Conservation (phyloP, 805 yeast genomes). For the Candida boleticola region DNA sequence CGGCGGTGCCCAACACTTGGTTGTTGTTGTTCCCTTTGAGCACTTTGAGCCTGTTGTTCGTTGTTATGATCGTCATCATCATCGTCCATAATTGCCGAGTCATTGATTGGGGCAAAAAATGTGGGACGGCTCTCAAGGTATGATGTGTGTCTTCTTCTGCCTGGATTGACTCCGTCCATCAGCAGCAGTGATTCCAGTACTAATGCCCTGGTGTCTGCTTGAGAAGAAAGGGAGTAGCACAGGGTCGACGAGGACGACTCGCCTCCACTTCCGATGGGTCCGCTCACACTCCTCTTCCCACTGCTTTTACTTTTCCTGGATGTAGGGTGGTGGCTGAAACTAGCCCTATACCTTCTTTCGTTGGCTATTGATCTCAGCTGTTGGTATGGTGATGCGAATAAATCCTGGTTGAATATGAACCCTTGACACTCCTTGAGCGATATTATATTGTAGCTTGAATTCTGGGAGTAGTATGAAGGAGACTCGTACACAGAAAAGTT, state of each 20-base stretch:
- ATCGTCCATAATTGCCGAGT: constrained; percentile 17
- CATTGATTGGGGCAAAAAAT: constrained; percentile 12
- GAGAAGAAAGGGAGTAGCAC: constrained; percentile 1
- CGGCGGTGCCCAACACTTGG: constrained; percentile 3
- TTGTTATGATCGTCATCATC: constrained; percentile 11
- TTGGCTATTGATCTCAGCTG: constrained; percentile 44
- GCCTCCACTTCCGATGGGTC: not conserved
- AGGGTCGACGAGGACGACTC: not conserved
- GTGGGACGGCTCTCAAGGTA: constrained; percentile 24
- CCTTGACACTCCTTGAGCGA: constrained; percentile 67
- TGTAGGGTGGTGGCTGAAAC: constrained; percentile 9
- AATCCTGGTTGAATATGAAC: constrained; percentile 72
- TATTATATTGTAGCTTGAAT: constrained; percentile 33
- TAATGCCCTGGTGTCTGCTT: not conserved
- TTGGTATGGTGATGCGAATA: constrained; percentile 70
- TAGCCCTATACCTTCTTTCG: constrained; percentile 27
- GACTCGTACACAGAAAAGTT: constrained; percentile 53
- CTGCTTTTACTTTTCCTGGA: not conserved
- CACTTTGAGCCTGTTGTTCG: not conserved
- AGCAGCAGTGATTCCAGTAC: not conserved
- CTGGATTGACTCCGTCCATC: not conserved
- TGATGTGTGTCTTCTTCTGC: constrained; percentile 30
- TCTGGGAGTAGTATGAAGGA: constrained; percentile 28
- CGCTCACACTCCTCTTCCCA: not conserved
- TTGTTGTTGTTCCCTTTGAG: no score